These are phyloP conservation scores for Dryas alaskensis DNA, from an alignment of 306 rosid species.

Conservation along the genomic window DNA sequence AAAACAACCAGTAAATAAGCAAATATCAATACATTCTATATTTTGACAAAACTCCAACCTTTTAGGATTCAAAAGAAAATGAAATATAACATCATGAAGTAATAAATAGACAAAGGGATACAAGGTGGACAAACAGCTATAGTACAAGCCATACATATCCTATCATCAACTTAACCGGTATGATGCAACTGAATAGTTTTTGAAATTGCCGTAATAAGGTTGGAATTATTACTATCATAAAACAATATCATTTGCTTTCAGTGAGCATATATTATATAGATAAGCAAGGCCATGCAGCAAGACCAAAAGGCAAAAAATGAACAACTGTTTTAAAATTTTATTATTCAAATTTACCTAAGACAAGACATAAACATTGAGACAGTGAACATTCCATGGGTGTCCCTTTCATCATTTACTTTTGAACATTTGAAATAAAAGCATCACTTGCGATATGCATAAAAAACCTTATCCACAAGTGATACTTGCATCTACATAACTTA, in stretches of 20 bases:
- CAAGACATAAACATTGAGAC: background rate
- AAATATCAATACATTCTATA: background rate
- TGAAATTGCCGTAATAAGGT: background rate
- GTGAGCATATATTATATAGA: background rate
- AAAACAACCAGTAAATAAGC: background rate
- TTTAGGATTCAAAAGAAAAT: too few species aligned
- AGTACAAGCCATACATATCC: background rate
- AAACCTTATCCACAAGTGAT: background rate
- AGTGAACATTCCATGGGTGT: background rate
- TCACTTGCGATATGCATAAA: background rate
- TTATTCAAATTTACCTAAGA: background rate
- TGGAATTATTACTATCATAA: background rate
- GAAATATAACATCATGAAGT: background rate
- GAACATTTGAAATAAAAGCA: background rate
- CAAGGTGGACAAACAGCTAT: background rate
- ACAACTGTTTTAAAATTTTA: background rate
- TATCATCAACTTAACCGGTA: background rate
- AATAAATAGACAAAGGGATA: background rate
- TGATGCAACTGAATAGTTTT: background rate
- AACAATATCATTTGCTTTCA: background rate
- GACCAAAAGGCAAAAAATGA: background rate
- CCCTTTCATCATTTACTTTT: background rate
- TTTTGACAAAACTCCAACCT: too few species aligned
- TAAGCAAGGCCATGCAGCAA: background rate
- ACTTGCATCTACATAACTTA: background rate